phyloP scores from a whole-genome alignment of 2,329 filamentous ascomycete genomes.

The Xylaria digitata region DNA sequence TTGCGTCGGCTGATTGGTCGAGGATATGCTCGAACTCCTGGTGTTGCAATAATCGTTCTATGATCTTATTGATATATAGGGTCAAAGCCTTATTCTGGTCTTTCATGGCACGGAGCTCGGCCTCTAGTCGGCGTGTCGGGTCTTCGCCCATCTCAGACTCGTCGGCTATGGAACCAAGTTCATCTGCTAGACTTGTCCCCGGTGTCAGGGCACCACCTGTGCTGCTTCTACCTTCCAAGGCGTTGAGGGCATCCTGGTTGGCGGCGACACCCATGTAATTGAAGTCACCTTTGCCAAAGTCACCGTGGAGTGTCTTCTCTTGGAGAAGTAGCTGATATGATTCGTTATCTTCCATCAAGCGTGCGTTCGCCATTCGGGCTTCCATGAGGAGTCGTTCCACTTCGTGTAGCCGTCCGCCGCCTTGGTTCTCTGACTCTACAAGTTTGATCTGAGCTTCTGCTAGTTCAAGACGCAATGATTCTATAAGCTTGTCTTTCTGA shows the following conservation, averaged over 20 bases:
- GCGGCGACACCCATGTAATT: conserved; percentile 71
- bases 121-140: conserved; percentile 76
- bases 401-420: conserved; percentile 86
- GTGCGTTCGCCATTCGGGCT: conserved; percentile 92
- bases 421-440: conserved; percentile 92
- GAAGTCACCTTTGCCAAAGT: conserved; percentile 86
- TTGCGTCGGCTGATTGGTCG: conserved; percentile 77
- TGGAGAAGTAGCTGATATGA: conserved; percentile 95
- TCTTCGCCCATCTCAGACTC: conserved; percentile 69
- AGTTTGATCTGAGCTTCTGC: conserved; percentile 96
- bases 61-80: conserved; percentile 99
- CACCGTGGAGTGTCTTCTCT: conserved; percentile 94
- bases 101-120: conserved; percentile 81
- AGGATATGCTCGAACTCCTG: conserved; percentile 95
- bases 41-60: conserved; percentile 92
- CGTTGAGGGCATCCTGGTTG: conserved; percentile 73
- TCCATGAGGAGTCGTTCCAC: conserved; percentile 93
- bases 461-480: conserved; percentile 88
- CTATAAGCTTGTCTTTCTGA: conserved; percentile 97
- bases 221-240: conserved; percentile 66
- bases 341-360: conserved; percentile 98
- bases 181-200: conserved; percentile 80
- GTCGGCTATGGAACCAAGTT: conserved; percentile 77
- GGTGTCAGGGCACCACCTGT: conserved; percentile 47
- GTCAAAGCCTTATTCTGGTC: conserved; percentile 98